These are phyloP conservation scores for Spizellomyces sp. DNA, from an alignment of 192 early-diverging fungal genomes.

Conservation along the genomic window DNA sequence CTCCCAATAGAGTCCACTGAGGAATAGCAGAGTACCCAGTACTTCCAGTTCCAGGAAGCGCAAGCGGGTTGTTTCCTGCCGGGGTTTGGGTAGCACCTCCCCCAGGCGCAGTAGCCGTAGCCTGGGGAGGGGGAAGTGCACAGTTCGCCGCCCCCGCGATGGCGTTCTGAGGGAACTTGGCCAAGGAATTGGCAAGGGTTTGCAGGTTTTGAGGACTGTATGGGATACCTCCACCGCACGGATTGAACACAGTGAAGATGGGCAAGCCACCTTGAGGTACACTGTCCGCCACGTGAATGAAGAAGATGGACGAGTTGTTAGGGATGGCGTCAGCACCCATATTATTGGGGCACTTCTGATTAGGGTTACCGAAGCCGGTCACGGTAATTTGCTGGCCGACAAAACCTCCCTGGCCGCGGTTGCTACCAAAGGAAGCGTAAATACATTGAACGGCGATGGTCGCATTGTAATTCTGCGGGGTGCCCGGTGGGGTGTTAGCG, in stretches of 20 bases:
- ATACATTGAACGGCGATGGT: constrained; percentile 6
- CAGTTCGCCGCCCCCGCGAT: neutral
- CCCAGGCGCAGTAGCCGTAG: neutral
- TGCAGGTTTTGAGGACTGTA: constrained; percentile 18
- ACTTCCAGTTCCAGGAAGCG: too few relatives aligned
- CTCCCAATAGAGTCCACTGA: too few relatives aligned
- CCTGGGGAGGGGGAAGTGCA: constrained; percentile 9
- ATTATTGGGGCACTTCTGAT: constrained; percentile 8
- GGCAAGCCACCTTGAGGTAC: constrained; percentile 10
- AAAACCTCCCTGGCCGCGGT: constrained; percentile 1
- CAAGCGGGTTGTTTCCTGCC: neutral
- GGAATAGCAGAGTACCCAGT: too few relatives aligned
- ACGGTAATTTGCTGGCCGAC: constrained; percentile 13
- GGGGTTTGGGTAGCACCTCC: neutral
- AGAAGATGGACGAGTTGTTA: constrained; percentile 13
- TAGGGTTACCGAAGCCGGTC: constrained; percentile 24
- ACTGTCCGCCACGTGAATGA: constrained; percentile 22
- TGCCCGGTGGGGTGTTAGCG: neutral
- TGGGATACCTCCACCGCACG: constrained; percentile 17
- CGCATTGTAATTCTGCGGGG: constrained; percentile 12
- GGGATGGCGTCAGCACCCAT: constrained; percentile 12
- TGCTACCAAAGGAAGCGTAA: constrained; percentile 7
- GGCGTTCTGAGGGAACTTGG: constrained; percentile 9
- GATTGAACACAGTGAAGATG: constrained; percentile 32
- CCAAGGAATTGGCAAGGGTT: constrained; percentile 11